These are phyloP conservation scores for Aristolochia fimbriata DNA, from an alignment of 164 flowering plant genomes.

Conservation along the genomic window DNA sequence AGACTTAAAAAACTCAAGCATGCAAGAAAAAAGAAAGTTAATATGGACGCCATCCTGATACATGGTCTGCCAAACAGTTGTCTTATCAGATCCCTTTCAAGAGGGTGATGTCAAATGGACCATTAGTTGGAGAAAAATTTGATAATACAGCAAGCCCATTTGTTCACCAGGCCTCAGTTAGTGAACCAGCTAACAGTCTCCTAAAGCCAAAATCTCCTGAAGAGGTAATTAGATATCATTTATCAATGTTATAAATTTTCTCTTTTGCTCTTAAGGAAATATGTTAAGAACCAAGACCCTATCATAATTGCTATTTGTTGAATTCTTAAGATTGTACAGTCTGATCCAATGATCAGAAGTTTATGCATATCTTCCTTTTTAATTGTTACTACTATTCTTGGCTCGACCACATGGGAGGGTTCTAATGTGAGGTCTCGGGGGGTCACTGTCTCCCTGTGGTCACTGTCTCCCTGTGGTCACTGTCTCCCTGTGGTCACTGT, in stretches of 20 bases:
- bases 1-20: constrained; percentile 15
- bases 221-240: constrained; percentile 40
- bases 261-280: no score
- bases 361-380: no score
- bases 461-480: no score
- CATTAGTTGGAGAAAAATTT: constrained; percentile 14
- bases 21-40: constrained; percentile 21
- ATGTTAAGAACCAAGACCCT: no score
- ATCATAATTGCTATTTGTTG: no score
- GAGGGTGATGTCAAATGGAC: constrained; percentile 21
- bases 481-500: no score
- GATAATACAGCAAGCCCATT: constrained; percentile 11
- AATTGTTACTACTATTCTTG: no score
- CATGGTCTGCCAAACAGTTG: constrained; percentile 8
- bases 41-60: constrained; percentile 6
- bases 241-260: background rate
- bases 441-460: no score
- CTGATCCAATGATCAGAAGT: no score
- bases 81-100: constrained; percentile 13
- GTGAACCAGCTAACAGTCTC: constrained; percentile 45
- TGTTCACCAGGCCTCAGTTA: constrained; percentile 47
- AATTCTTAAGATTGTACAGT: no score
- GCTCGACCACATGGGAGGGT: background rate
- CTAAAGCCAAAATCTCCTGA: constrained; percentile 53
- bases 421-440: no score